phyloP scores from a whole-genome alignment of 345 rosid species.

The Brassica cretica region DNA sequence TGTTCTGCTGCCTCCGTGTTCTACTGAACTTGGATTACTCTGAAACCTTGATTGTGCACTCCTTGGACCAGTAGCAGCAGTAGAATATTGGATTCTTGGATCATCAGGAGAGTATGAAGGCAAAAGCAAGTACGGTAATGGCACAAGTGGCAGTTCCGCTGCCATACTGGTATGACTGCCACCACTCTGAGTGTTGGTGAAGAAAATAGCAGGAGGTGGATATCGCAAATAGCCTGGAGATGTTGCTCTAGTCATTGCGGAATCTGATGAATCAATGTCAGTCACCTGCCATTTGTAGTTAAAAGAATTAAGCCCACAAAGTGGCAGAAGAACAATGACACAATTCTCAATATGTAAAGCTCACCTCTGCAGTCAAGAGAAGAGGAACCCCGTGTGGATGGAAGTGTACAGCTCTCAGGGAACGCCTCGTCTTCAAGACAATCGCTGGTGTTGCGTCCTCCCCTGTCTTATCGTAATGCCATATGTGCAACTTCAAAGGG shows the following conservation, averaged over 20 bases:
- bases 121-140: conserved; percentile 53
- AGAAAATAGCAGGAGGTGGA: conserved; percentile 72
- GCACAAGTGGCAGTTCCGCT: conserved; percentile 57
- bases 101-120: conserved; percentile 57
- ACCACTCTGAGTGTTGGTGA: conserved; percentile 57
- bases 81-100: conserved; percentile 45
- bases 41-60: conserved; percentile 45
- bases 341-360: conserved; percentile 27
- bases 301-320: conserved; percentile 47
- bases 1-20: conserved; percentile 40
- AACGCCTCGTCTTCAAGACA: conserved; percentile 74
- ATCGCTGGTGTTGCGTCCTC: conserved; percentile 62
- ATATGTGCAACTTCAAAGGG: conserved; percentile 57
- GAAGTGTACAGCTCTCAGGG: conserved; percentile 84
- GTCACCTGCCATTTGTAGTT: conserved; percentile 76
- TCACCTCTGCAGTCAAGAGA: conserved; percentile 89
- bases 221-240: conserved; percentile 69
- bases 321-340: conserved; percentile 29
- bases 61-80: conserved; percentile 45
- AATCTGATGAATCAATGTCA: conserved; percentile 85
- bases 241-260: conserved; percentile 68
- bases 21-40: conserved; percentile 43
- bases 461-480: conserved; percentile 67
- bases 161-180: conserved; percentile 48
- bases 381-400: conserved; percentile 80